Evolutionary conservation across 2,329 filamentous ascomycete genomes (phyloP), one percentile per base, ranked within the genome.

Genomic region (Dactylellina drechsleri): DNA sequence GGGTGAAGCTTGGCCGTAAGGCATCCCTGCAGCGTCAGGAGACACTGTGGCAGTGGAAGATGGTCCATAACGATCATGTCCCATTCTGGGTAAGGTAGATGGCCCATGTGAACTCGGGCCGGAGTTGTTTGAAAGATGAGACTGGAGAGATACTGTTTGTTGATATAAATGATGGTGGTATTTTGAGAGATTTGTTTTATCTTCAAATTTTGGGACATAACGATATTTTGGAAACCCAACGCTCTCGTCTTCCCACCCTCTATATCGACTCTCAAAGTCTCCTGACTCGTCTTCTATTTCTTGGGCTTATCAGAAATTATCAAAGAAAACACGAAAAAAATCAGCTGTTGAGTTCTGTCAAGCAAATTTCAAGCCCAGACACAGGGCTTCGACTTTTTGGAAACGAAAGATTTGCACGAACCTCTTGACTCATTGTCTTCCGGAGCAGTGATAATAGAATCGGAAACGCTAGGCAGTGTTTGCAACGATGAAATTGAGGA

Each of bases 391-490:
- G 20, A 31, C 15, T 16, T 8, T 8, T 18, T 40, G n/a, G 16
- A 50, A 18, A 18, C 12, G 28, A 40, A 16, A 61, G n/a, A 10
- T 41, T 66, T 50, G 28, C 53, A 65, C 71, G 26, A 64, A 75
- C 71, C 64, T 75, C 53, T 65, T 41, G 45, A n/a, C 13, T 68
- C 64, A 20, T 53, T 15, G 10, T 47, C 57, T 12, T 67, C 62
- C 43, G 64, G 54, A 49, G 53, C 52, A 18, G 53, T 65, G 40
- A 60, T 15, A 15, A 52, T 45, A 16, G 58, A 68, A 54, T 75
- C 58, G 53, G 71, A 68, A 54, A 65, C 26, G 26, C 71, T 75
- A 75, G 71, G 71, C 71, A 75, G 50, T 58, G 57, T 75, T 23
- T 65, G 62, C 26, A 53, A 53, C 18, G 64, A 68, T 1, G 64